Evolutionary conservation across 2,329 filamentous ascomycete species (phyloP).

Genomic region (Endoconidiophora polonica): DNA sequence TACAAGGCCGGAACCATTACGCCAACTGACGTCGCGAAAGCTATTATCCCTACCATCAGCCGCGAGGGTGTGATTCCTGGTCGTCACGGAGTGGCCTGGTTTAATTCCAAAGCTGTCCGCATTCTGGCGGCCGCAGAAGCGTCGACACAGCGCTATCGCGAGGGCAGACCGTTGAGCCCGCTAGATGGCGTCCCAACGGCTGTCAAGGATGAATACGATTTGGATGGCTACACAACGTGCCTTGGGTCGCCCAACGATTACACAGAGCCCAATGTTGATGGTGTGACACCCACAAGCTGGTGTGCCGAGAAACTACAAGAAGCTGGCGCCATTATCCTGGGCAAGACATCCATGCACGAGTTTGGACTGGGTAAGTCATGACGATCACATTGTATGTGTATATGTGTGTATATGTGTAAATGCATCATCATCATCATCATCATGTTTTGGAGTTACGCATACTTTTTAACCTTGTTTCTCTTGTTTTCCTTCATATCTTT

Average conservation of each 20-base stretch:
- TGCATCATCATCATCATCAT: background rate
- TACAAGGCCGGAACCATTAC: slow-evolving; percentile 30
- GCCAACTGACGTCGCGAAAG: slow-evolving; percentile 27
- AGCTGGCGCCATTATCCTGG: slow-evolving; percentile 53
- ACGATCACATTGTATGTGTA: too few species aligned
- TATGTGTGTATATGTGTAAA: background rate
- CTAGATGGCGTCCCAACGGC: slow-evolving; percentile 60
- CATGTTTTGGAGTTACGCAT: too few species aligned
- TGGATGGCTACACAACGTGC: slow-evolving; percentile 55
- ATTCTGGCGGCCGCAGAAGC: slow-evolving; percentile 27
- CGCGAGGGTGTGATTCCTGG: slow-evolving; percentile 23
- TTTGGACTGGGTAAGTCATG: slow-evolving; percentile 43
- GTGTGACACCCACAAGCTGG: slow-evolving; percentile 40
- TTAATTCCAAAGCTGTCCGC: slow-evolving; percentile 25
- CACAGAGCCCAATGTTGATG: slow-evolving; percentile 26
- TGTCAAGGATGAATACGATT: slow-evolving; percentile 61
- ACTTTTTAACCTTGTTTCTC: too few species aligned
- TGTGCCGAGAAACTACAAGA: slow-evolving; percentile 53
- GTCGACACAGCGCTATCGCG: slow-evolving; percentile 30
- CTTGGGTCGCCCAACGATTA: slow-evolving; percentile 47
- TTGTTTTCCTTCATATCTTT: too few species aligned
- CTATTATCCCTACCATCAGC: slow-evolving; percentile 29
- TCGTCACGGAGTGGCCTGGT: slow-evolving; percentile 27
- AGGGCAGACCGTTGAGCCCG: slow-evolving; percentile 40
- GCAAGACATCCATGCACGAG: slow-evolving; percentile 64